Conservation (phyloP, 2,329 filamentous ascomycete species). For the Trichophyton verrucosum region DNA sequence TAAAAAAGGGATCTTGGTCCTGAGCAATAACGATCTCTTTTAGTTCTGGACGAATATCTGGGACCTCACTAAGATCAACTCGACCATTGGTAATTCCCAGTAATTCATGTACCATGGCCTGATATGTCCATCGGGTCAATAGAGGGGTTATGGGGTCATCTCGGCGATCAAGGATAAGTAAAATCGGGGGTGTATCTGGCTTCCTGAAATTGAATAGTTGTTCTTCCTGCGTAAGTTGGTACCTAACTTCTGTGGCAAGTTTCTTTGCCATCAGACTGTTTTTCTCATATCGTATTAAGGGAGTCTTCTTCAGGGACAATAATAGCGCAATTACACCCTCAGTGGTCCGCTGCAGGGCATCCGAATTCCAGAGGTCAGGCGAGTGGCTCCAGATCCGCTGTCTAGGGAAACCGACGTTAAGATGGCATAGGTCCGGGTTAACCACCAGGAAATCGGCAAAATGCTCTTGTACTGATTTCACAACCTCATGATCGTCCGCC, state of each 20-base stretch:
- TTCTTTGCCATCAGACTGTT: constrained; percentile 86
- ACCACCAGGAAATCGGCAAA: constrained; percentile 94
- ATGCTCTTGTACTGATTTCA: constrained; percentile 85
- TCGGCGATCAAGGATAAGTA: constrained; percentile 78
- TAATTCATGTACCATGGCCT: constrained; percentile 98
- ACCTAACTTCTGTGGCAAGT: constrained; percentile 80
- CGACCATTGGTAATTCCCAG: constrained; percentile 91
- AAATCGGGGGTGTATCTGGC: constrained; percentile 84
- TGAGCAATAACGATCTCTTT: constrained; percentile 91
- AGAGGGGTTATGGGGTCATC: constrained; percentile 92
- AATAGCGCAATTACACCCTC: constrained; percentile 78
- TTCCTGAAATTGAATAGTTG: constrained; percentile 93
- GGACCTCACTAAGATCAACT: constrained; percentile 73
- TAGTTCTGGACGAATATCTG: constrained; percentile 72
- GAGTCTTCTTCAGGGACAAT: constrained; percentile 89
- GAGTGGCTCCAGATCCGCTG: constrained; percentile 68
- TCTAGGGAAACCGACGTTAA: constrained; percentile 59
- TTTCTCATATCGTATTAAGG: constrained; percentile 83
- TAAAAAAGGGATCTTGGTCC: constrained; percentile 98
- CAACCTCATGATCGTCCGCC: constrained; percentile 93
- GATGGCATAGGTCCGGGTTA: constrained; percentile 82
- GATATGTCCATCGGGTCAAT: constrained; percentile 96
- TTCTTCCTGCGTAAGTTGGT: constrained; percentile 88
- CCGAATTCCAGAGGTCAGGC: constrained; percentile 81
- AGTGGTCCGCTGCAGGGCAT: constrained; percentile 71